These are phyloP conservation scores for Plasmodium yoelii DNA, from an alignment of 169 alveolate genomes.

Conservation along the genomic window DNA sequence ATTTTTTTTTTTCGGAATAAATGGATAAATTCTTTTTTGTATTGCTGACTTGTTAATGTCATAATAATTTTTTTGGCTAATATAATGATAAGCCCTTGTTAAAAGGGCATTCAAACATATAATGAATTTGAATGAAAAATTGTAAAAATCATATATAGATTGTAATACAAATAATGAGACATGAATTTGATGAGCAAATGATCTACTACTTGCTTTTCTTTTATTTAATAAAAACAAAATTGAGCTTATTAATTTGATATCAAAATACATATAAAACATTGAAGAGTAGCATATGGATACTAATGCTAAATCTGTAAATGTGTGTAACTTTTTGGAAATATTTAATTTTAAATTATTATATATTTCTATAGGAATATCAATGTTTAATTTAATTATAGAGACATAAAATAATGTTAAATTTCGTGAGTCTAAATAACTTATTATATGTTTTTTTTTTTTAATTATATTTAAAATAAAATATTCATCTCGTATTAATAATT, in stretches of 20 bases:
- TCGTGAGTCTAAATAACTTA: constrained; percentile 23
- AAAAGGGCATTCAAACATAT: constrained; percentile 26
- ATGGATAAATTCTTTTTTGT: constrained; percentile 58
- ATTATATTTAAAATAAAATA: constrained; percentile 24
- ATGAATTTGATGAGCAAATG: constrained; percentile 65
- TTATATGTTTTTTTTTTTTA: constrained; percentile 26
- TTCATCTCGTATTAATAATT: constrained; percentile 57
- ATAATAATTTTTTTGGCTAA: constrained; percentile 38
- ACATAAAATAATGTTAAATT: constrained; percentile 56
- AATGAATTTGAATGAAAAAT: constrained; percentile 33
- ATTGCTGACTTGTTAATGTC: constrained; percentile 60
- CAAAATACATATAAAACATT: constrained; percentile 29
- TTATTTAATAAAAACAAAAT: constrained; percentile 35
- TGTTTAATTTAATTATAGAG: constrained; percentile 34
- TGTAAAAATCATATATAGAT: constrained; percentile 25
- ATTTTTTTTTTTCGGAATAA: constrained; percentile 18
- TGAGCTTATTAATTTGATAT: constrained; percentile 12
- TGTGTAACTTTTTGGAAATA: constrained; percentile 11
- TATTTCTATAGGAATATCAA: constrained; percentile 39
- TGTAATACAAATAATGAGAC: constrained; percentile 59
- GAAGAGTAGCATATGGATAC: constrained; percentile 57
- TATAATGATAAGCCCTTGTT: constrained; percentile 20
- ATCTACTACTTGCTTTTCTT: constrained; percentile 62
- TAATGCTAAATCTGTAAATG: constrained; percentile 60
- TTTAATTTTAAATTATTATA: constrained; percentile 19